Base-by-base conservation (phyloP, 306 rosid species). In the Herpetospermum pedunculosum region DNA sequence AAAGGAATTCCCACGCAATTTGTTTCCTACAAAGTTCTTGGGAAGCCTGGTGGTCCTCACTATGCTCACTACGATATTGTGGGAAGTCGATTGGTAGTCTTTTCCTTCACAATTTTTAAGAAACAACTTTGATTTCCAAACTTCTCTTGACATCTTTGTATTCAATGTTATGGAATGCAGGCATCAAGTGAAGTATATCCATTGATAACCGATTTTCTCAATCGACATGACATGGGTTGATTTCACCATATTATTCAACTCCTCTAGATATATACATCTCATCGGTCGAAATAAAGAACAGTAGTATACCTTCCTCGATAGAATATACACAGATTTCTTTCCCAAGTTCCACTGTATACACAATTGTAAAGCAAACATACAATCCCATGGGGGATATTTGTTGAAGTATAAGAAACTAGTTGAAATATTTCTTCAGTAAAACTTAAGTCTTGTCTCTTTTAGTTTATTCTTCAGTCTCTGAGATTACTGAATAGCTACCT, bases 41-140 rank as follows among this genome's bases (percentile, higher is more conserved):
- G 97, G 64, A 90, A 89, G 81, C 85, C 83, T 26, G 84, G 84
- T 19, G 93, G 97, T 53, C 94, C 97, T 41, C 97, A 90, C 75
- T 93, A 84, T 82, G 97, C 87, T 63, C 98, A 93, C 81, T 93
- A 87, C 60, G 98, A 93, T 86, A 73, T 93, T 58, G 94, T 90
- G n/a, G 97, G 96, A 73, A 86, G 98, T 64, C 91, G 85, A 60
- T 43, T 80, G 94, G 97, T 93, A 89, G 29, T 15, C 52, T 2
- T 46, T 62, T 64, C 77, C 8, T 46, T 46, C n/a, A 30, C 40
- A 37, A 4, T 44, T 59, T 29, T 29, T 12, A 26, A 44, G 37
- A 2, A 8, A 71, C n/a, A 7, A 38, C 21, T 9, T n/a, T 1
- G 11, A 35, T 53, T 23, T 49, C 2, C 25, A 55, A 49, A 11